Evolutionary conservation across 768 basidiomycete species (phyloP), one percentile per base, ranked within the genome.

Genomic region (Psilocybe cyanescens): DNA sequence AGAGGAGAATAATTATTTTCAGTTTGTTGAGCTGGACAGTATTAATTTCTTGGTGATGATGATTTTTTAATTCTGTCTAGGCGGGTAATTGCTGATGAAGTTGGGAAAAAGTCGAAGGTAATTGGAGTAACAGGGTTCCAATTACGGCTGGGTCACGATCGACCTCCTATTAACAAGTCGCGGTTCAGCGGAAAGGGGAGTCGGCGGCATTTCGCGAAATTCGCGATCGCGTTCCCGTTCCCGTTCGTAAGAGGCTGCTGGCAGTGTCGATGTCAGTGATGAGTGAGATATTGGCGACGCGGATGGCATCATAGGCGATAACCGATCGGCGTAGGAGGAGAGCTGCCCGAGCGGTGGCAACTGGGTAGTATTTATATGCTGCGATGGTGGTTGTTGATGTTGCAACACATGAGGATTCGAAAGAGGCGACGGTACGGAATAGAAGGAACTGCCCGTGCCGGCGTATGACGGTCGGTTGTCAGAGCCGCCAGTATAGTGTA

Each of bases 391-490:
- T 8, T 69, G 70, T 29, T 63, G 67, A 12, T 69, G 71, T 35
- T 63, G 70, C 50, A 76, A 72, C 24, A 77, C 71, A 46, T 78
- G 76, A 8, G 80, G 75, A 64, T 80, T 76, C 58, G 80, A 80
- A 35, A 83, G 74, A 16, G 83, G 82, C n/a, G 86, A 86, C 17
- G 86, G 78, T 28, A 81, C 75, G 28, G 80, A 74, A 80, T 76
- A 86, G 69, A 75, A 85, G 61, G 64, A 72, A 63, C 69, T 73
- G 53, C 66, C 72, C 57, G 65, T 68, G 57, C 72, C 74, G 68
- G 78, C 70, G 59, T 70, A 78, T 60, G 72, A 64, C 65, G 71
- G 78, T 70, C 65, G 74, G 62, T 35, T 74, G 63, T 67, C 77
- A 66, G 70, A 73, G 65, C 69, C 77, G 57, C 68, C 68, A 24